Conservation (phyloP, 495 filamentous ascomycete species). For the Talaromyces stipitatus region DNA sequence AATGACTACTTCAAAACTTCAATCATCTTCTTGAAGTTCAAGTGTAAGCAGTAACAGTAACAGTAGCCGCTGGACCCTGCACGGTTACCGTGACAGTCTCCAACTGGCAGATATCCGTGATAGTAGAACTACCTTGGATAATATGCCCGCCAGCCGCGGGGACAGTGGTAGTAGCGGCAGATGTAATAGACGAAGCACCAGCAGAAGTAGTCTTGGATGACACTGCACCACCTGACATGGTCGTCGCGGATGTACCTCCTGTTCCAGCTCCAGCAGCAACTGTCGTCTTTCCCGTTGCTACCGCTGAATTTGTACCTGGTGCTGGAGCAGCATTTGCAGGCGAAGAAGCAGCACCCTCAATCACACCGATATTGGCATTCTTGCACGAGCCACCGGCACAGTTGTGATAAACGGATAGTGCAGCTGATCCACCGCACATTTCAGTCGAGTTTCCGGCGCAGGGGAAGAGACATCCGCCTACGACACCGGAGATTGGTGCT, state of each 20-base stretch:
- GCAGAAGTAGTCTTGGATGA: not conserved
- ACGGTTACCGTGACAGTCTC: not conserved
- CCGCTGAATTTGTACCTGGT: too few species aligned
- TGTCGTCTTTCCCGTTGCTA: too few species aligned
- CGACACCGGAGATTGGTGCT: slow-evolving; percentile 12
- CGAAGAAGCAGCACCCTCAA: slow-evolving; percentile 5
- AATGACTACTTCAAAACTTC: not conserved
- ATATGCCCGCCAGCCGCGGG: not conserved
- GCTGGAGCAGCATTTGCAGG: too few species aligned
- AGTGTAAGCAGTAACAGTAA: not conserved
- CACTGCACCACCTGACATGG: not conserved
- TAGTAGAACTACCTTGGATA: not conserved
- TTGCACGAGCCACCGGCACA: slow-evolving; percentile 1
- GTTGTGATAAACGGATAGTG: slow-evolving; percentile 8
- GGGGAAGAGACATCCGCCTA: slow-evolving; percentile 10
- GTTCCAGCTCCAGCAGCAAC: not conserved
- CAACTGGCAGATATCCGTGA: not conserved
- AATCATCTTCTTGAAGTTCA: not conserved
- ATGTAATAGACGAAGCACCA: not conserved
- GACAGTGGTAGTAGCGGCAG: not conserved
- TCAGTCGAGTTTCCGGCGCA: slow-evolving; percentile 5
- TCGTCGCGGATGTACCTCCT: not conserved
- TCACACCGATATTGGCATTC: slow-evolving; percentile 3
- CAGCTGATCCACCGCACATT: slow-evolving; percentile 7
- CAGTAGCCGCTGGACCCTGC: not conserved